Base-by-base conservation (phyloP, 345 rosid species). In the Salix purpurea region DNA sequence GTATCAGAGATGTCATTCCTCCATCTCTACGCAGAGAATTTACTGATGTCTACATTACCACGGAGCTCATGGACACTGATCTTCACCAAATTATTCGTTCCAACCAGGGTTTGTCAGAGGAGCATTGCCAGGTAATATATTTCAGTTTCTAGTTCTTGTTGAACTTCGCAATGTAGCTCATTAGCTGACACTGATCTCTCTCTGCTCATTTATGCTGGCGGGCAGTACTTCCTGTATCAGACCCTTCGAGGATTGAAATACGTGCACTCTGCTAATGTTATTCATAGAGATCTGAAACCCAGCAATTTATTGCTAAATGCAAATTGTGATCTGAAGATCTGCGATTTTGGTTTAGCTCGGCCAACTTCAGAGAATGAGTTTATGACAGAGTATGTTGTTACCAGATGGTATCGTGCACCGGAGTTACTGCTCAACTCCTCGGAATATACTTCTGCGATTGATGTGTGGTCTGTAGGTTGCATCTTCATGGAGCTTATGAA, bases 401-500 rank as follows among this genome's bases (percentile, higher is more conserved):
- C 99, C 2, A 89, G 99, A 81, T 96, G 97, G 99, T 96, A 94
- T 69, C 83, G 99, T 74, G 98, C 99, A 58, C 99, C 99, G 1
- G 99, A 96, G 88, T 84, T 96, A 58, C 74, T 96, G 78, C 86
- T 96, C 69, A 96, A 91, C 87, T 92, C 96, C 28, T 88, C 98
- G 0, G 97, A 94, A 37, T 94, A 96, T 77, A 94, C 95, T 18
- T 92, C 96, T 24, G 90, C 99, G 40, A 96, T 94, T 13, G 99
- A 96, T 85, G 97, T 96, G 58, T 96, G 98, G 99, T 96, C 99
- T 70, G 99, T 94, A 15, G 99, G 99, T 69, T 96, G 99, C 86
- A 88, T 96, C 78, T 96, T 81, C 76, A 87, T 96, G 99, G 99
- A 96, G 88, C 97, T 96, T 32, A 88, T 94, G 97, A 94, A 96